Evolutionary conservation across 192 early-diverging fungal species (phyloP), one percentile per base, ranked within the genome.

Genomic region (Coemansia sp.): DNA sequence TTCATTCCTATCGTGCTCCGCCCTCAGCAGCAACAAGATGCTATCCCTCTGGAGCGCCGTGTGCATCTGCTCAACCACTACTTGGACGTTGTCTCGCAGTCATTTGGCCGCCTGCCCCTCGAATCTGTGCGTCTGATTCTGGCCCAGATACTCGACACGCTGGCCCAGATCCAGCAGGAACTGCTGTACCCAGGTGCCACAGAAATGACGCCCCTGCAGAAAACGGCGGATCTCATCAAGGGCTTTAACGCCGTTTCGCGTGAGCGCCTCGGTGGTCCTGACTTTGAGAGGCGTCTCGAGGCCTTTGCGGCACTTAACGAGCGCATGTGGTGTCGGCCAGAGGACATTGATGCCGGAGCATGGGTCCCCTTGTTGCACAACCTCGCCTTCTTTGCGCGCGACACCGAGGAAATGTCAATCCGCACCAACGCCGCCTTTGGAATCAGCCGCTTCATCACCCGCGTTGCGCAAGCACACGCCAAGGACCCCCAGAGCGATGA

Each of bases 331-430:
- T 45, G 56, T 24, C 32, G 48, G 10, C 22, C 50, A 9, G 60
- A 46, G 5, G 58, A 66, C 7, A 72, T 96, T n/a, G 78, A 80
- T 33, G 58, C 80, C 14, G 55, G 65, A 8, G 86, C 94, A 35
- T 97, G 95, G 94, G 60, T 89, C 0, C 95, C 97, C 15, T 43
- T 99, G 10, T 72, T 99, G 3, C 82, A 94, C 64, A 95, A 95
- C 58, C 81, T 95, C 37, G 41, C 92, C 19, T 90, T 81, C 60
- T 87, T 77, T 52, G 80, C 93, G 34, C 87, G 88, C 35, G 92
- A 95, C 50, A 55, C 65, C 7, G 87, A 90, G 35, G 95, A 99
- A 64, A 83, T 89, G 63, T 87, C 93, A 0, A 86, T 94, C 29
- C 83, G 95, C 39, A 83, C 87, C 39, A 90, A 84, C 57, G 83